Conservation (phyloP, 1,284 basidiomycete species). For the Grifola frondosa region DNA sequence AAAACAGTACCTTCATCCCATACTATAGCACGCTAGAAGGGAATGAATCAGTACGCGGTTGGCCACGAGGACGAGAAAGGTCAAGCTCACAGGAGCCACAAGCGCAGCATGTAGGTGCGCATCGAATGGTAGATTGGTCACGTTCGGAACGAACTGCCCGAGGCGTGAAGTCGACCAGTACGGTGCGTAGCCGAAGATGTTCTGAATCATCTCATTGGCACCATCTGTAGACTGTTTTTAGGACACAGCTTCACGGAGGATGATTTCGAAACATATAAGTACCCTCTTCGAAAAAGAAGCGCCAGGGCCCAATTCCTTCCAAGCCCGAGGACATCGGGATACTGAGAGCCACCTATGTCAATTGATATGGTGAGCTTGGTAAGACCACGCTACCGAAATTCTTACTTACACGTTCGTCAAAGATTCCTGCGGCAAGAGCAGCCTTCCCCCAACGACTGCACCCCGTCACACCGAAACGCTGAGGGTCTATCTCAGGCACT, state of each 20-base stretch:
- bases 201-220: slow-evolving; percentile 14
- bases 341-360: no score
- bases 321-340: slow-evolving; percentile 13
- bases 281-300: slow-evolving; percentile 17
- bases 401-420: slow-evolving; percentile 10
- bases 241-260: no score
- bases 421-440: slow-evolving; percentile 15
- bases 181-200: slow-evolving; percentile 10
- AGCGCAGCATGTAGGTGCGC: slow-evolving; percentile 14
- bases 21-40: slow-evolving; percentile 12
- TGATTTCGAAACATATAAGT: neutral
- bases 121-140: slow-evolving; percentile 13
- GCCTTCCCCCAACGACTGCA: slow-evolving; percentile 16
- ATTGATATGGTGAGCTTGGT: no score
- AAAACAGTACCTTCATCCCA: slow-evolving; percentile 20
- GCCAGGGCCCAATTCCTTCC: slow-evolving; percentile 16
- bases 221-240: slow-evolving; percentile 5
- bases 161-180: slow-evolving; percentile 13
- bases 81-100: slow-evolving; percentile 10
- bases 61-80: neutral
- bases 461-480: slow-evolving; percentile 11
- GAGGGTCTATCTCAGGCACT: slow-evolving; percentile 11
- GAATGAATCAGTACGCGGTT: no score
- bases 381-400: neutral
- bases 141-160: slow-evolving; percentile 15